These are phyloP conservation scores for Phytopythium boreale DNA, from an alignment of 352 stramenopile genomes.

Conservation along the genomic window DNA sequence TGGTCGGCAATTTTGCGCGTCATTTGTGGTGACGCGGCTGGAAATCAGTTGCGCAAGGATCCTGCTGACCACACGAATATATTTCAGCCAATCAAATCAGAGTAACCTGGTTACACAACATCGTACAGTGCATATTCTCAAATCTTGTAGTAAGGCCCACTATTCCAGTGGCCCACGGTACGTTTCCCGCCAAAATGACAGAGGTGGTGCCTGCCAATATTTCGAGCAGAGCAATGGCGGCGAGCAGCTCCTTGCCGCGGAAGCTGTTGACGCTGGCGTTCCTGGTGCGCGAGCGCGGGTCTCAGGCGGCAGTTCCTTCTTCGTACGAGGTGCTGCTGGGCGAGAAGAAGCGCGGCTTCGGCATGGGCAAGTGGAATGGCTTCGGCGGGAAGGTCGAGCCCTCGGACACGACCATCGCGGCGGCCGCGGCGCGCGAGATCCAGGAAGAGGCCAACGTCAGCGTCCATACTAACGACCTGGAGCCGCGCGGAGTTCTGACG, in stretches of 20 bases:
- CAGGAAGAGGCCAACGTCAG: slow-evolving; percentile 69
- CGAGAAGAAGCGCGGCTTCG: slow-evolving; percentile 90
- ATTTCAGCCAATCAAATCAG: too few species aligned
- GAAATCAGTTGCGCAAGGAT: neutral
- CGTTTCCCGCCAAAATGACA: too few species aligned
- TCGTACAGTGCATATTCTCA: too few species aligned
- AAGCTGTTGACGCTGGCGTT: slow-evolving; percentile 56
- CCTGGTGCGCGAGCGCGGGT: slow-evolving; percentile 29
- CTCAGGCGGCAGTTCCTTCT: neutral
- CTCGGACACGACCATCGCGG: slow-evolving; percentile 55
- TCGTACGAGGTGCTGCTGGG: slow-evolving; percentile 59
- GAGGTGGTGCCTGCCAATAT: too few species aligned
- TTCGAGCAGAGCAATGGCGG: slow-evolving; percentile 8
- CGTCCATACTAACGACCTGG: slow-evolving; percentile 27
- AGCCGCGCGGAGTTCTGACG: slow-evolving; percentile 35
- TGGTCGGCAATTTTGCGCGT: neutral
- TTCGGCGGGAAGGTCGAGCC: slow-evolving; percentile 90
- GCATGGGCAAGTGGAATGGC: slow-evolving; percentile 88
- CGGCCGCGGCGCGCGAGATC: slow-evolving; percentile 56
- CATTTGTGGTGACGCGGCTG: neutral
- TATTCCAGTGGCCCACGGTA: too few species aligned
- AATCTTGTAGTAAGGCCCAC: too few species aligned
- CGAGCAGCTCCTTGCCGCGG: slow-evolving; percentile 22
- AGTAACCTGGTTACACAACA: too few species aligned
- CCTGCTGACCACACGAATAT: too few species aligned